Base-by-base conservation (phyloP, 1,284 basidiomycete species). In the Hypsizygus ulmarius region DNA sequence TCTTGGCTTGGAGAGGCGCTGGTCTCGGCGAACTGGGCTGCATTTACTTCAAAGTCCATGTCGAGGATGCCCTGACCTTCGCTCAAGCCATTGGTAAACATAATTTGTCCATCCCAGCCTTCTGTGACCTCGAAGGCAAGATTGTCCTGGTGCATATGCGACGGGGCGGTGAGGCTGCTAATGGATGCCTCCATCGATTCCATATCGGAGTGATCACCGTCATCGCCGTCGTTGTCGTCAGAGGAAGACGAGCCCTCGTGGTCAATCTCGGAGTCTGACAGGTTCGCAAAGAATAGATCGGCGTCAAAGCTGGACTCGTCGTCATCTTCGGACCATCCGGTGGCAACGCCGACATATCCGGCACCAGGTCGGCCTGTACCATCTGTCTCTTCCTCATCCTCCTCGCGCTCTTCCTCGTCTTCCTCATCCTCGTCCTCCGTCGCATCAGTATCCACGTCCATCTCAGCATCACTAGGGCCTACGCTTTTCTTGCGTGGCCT, bases 231-330 rank as follows among this genome's bases (percentile, higher is more conserved):
- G 10, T 52, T 67, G 27, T 69, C 71, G 21, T 69, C 64, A 44
- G 66, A 67, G 15, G 68, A 66, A 10, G 65, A 65, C 10, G 58
- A 62, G 16, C 58, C 60, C 10, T 56, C 54, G 45, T 61, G 58
- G 38, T 64, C 66, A 35, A 68, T 66, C 16, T 61, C 71, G 1
- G 73, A 67, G 55, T 81, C 83, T 16, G 81, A 79, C 28, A 90
- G 75, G 59, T 86, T 84, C 33, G 82, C 78, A 59, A 89, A 90
- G 67, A 89, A 89, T 0, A 90, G 62, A 54, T 90, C 86, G 3
- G 87, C 87, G 54, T 90, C 86, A 55, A 87, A 87, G 49, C 77
- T 80, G 1, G 79, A 84, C 58, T 87, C 85, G 56, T 86, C 86
- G 32, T 82, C 86, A 34, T 82, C 86, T 15, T 83, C 84, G 18